Base-by-base conservation (phyloP, 768 basidiomycete species). In the Russula abietina region DNA sequence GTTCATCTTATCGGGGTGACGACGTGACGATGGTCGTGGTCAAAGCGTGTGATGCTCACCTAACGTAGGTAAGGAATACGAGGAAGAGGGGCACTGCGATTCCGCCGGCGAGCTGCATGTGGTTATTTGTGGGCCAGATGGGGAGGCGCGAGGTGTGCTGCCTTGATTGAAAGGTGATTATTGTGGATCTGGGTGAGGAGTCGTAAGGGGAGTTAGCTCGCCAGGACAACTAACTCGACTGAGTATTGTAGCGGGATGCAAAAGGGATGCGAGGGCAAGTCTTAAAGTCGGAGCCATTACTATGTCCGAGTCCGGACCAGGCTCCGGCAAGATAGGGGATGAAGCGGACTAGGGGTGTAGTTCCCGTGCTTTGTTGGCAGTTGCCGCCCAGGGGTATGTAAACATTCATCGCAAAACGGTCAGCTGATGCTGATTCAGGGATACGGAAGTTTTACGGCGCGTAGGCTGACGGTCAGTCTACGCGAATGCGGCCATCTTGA, bases 61-160 rank as follows among this genome's bases (percentile, higher is more conserved):
- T 49, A 6, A 52, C 33, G 11, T 49, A 46, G 45, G 52, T 48
- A 38, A 59, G 45, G 36, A 59, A 28, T 28, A 33, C 38, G 49
- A 59, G 41, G 55, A 41, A 8, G 17, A 54, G 38, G 28, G 36
- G 28, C 36, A 59, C 43, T 2, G 53, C 49, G 30, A 28, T 48
- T 46, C 62, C 45, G 5, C 52, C 30, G 17, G n/a, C 52, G 19
- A 63, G 41, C 48, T 54, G 62, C 62, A 63, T 63, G 62, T 46
- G 41, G 30, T 36, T 28, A 24, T 48, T 30, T 30, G 9, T 3
- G 57, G 43, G n/a, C 56, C 17, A 19, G n/a, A 49, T 28, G 16
- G 16, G 38, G 45, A 12, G 26, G n/a, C 19, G 43, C 33, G n/a
- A 22, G 50, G 14, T 26, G 30, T n/a, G 55, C 48, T 19, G 49